Evolutionary conservation across 1,139 yeast species (phyloP).

Genomic region (Debaryomycetaceae sp.): DNA sequence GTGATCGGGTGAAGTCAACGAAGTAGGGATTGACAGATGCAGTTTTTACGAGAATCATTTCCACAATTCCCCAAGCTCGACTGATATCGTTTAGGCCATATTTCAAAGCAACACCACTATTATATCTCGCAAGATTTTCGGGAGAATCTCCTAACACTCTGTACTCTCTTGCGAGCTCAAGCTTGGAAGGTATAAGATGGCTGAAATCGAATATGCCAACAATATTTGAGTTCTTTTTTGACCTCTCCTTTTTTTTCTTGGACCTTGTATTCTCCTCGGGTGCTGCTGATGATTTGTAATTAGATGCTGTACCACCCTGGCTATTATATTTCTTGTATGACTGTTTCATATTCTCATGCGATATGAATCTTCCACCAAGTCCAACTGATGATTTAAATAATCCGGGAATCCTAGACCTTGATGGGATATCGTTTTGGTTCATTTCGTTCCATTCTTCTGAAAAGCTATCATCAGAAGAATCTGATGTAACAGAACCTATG

Average conservation of each 20-base stretch:
- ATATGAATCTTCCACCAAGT: conserved; percentile 30
- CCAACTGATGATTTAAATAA: conserved; percentile 41
- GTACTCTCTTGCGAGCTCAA: conserved; percentile 75
- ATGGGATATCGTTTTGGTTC: conserved; percentile 42
- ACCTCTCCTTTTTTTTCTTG: conserved; percentile 14
- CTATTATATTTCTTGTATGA: conserved; percentile 23
- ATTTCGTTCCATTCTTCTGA: conserved; percentile 52
- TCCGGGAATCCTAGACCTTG: conserved; percentile 45
- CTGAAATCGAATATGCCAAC: conserved; percentile 66
- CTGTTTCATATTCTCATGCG: conserved; percentile 15
- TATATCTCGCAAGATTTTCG: conserved; percentile 61
- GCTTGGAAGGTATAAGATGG: conserved; percentile 71
- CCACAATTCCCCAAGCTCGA: conserved; percentile 75
- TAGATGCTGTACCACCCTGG: conserved; percentile 25
- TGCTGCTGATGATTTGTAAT: conserved; percentile 25
- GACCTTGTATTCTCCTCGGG: conserved; percentile 15
- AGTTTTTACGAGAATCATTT: conserved; percentile 38
- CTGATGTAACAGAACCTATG: conserved; percentile 11
- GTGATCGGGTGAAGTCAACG: neutral
- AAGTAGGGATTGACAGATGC: conserved; percentile 11
- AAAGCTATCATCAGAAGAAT: conserved; percentile 46
- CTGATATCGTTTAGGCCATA: conserved; percentile 63
- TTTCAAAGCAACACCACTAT: conserved; percentile 67
- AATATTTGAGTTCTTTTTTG: conserved; percentile 41
- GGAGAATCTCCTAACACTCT: conserved; percentile 66